Percentiles rank a stretch among this genome's conserved stretches.
phyloP scores from a whole-genome alignment of 257 asterid species.

The Verbascum thapsus region DNA sequence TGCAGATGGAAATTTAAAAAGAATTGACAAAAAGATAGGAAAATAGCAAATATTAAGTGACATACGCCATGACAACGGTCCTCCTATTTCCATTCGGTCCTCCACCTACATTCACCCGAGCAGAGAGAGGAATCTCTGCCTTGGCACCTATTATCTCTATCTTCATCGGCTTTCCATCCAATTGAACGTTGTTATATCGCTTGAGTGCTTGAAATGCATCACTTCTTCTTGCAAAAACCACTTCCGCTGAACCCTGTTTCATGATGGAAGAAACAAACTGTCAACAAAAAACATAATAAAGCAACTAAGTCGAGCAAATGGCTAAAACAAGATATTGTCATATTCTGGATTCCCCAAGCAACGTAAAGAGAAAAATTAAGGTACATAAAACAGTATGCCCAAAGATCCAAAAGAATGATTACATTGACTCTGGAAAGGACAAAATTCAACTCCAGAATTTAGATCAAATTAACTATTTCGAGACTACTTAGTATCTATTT shows the following conservation, averaged over 20 bases:
- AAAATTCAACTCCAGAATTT: not conserved
- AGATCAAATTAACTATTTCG: not conserved
- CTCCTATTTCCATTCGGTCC: slow-evolving; percentile 56
- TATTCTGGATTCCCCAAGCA: no score
- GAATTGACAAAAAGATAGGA: not conserved
- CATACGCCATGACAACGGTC: slow-evolving; percentile 70
- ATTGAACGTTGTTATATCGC: slow-evolving; percentile 77
- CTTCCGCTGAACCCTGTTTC: slow-evolving; percentile 85
- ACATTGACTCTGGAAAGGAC: not conserved
- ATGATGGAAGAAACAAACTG: no score
- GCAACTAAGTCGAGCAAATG: no score
- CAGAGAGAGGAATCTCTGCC: slow-evolving; percentile 54
- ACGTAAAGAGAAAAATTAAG: no score
- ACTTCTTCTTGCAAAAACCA: slow-evolving; percentile 70
- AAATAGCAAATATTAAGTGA: slow-evolving; percentile 1
- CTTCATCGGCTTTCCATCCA: slow-evolving; percentile 94
- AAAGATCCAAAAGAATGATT: not conserved
- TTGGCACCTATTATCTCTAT: slow-evolving; percentile 66
- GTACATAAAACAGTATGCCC: not conserved
- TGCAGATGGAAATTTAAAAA: not conserved
- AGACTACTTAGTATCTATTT: not conserved
- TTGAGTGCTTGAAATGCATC: slow-evolving; percentile 85
- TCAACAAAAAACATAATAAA: no score
- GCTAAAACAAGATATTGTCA: no score
- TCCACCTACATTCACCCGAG: slow-evolving; percentile 74